A percentile compares a stretch with the other conserved stretches of the same genome.
Conservation (phyloP, 441 rosid genomes). For the Populus hybrid region DNA sequence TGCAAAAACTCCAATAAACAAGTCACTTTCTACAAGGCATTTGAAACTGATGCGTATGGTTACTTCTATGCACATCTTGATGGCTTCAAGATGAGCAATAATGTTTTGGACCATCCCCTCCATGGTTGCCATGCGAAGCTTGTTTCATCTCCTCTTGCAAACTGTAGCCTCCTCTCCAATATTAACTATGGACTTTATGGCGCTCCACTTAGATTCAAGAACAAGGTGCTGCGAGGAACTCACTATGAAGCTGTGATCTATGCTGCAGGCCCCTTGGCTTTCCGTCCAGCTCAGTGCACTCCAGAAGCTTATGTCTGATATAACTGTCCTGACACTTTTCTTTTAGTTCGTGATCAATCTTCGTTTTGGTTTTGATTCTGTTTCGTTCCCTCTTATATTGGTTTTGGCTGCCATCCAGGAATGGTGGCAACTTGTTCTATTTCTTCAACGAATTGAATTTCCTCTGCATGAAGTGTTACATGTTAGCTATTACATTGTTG, state of each 20-base stretch:
- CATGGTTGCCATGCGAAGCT: slow-evolving; percentile 75
- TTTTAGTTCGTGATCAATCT: not conserved
- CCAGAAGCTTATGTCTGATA: slow-evolving; percentile 36
- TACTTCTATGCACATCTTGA: slow-evolving; percentile 73
- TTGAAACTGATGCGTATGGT: slow-evolving; percentile 49
- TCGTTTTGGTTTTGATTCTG: slow-evolving; percentile 15
- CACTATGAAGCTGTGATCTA: slow-evolving; percentile 57
- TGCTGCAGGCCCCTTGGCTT: slow-evolving; percentile 87
- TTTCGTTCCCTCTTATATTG: slow-evolving; percentile 21
- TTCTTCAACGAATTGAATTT: not conserved
- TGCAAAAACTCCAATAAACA: slow-evolving; percentile 61
- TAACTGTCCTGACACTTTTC: not conserved
- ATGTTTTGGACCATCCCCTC: slow-evolving; percentile 71
- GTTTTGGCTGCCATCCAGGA: not conserved
- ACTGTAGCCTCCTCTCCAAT: slow-evolving; percentile 67
- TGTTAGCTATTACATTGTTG: not conserved
- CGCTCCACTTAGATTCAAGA: slow-evolving; percentile 50
- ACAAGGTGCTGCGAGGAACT: slow-evolving; percentile 45
- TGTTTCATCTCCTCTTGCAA: slow-evolving; percentile 61
- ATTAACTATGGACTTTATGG: slow-evolving; percentile 73
- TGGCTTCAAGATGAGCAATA: slow-evolving; percentile 46
- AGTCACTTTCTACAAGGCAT: slow-evolving; percentile 66
- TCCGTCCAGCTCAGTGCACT: slow-evolving; percentile 67
- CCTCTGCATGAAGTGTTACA: not conserved
- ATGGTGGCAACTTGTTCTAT: not conserved